A percentile compares a stretch with the other conserved stretches of the same genome.
Conservation (phyloP, 139 green algal species). For the Chloropicon primus region DNA sequence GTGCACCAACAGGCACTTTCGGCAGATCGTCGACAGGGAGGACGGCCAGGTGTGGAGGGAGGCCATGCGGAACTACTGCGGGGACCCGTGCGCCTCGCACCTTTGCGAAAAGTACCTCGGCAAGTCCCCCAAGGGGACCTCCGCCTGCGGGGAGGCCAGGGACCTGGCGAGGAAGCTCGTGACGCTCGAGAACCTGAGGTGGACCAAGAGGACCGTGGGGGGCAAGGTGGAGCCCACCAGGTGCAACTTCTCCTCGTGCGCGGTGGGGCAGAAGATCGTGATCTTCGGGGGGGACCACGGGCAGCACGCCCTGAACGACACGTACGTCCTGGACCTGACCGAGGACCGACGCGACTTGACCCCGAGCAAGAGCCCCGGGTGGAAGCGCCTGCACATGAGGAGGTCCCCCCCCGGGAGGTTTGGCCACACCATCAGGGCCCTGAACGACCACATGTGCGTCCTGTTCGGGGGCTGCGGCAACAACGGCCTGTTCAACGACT, state of each 20-base stretch:
- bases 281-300: slow-evolving; percentile 21
- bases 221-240: slow-evolving; percentile 15
- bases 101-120: no score
- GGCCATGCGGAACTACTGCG: neutral
- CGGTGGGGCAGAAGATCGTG: slow-evolving; percentile 16
- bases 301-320: slow-evolving; percentile 19
- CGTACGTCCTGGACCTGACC: slow-evolving; percentile 19
- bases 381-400: slow-evolving; percentile 7
- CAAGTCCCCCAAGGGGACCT: no score
- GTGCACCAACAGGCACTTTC: neutral
- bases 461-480: slow-evolving; percentile 20
- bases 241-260: slow-evolving; percentile 25
- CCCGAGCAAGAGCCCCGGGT: no score
- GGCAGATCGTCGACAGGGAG: neutral
- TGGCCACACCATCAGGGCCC: slow-evolving; percentile 17
- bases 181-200: slow-evolving; percentile 13
- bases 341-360: no score
- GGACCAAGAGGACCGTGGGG: slow-evolving; percentile 13
- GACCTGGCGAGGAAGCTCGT: slow-evolving; percentile 15
- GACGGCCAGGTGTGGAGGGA: neutral
- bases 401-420: slow-evolving; percentile 15
- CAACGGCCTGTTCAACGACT: slow-evolving; percentile 19
- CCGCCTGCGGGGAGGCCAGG: neutral
- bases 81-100: no score
- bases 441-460: slow-evolving; percentile 18